phyloP scores from a whole-genome alignment of 2,329 filamentous ascomycete species.

The Talaromyces sp. region DNA sequence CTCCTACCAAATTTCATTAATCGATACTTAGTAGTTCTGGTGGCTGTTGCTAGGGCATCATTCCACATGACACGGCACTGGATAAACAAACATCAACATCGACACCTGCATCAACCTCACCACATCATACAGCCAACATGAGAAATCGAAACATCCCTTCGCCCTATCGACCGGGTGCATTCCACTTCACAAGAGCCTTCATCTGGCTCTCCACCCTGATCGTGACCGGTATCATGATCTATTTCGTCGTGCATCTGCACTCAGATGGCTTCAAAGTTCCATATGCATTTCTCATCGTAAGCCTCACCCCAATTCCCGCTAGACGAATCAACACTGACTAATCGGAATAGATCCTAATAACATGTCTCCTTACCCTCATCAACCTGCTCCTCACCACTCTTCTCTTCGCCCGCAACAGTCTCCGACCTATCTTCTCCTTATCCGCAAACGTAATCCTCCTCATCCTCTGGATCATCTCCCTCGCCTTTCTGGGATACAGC shows the following conservation, averaged over 20 bases:
- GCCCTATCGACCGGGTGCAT: slow-evolving; percentile 39
- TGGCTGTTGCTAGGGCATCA: not conserved
- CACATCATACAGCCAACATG: slow-evolving; percentile 25
- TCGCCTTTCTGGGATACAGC: slow-evolving; percentile 54
- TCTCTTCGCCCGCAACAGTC: slow-evolving; percentile 51
- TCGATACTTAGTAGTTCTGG: not conserved
- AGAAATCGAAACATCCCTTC: slow-evolving; percentile 35
- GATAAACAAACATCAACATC: slow-evolving; percentile 4
- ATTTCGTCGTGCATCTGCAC: slow-evolving; percentile 55
- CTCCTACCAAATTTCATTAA: not conserved
- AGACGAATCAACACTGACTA: not conserved
- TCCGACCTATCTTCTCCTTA: slow-evolving; percentile 53
- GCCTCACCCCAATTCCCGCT: slow-evolving; percentile 17
- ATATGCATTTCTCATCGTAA: slow-evolving; percentile 59
- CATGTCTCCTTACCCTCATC: slow-evolving; percentile 52
- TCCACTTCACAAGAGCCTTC: slow-evolving; percentile 38
- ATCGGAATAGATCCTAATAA: slow-evolving; percentile 47
- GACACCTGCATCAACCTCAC: not conserved
- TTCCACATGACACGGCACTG: not conserved
- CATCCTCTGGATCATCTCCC: slow-evolving; percentile 52
- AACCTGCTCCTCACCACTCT: slow-evolving; percentile 48
- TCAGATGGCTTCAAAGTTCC: slow-evolving; percentile 52
- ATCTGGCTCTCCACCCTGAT: slow-evolving; percentile 53
- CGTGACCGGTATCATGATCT: slow-evolving; percentile 53
- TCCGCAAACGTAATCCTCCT: slow-evolving; percentile 48